A percentile compares a stretch with the other conserved stretches of the same genome.
These are phyloP conservation scores for Zelopaecilomyces penicillatus DNA, from an alignment of 2,329 filamentous ascomycete genomes.

Conservation along the genomic window DNA sequence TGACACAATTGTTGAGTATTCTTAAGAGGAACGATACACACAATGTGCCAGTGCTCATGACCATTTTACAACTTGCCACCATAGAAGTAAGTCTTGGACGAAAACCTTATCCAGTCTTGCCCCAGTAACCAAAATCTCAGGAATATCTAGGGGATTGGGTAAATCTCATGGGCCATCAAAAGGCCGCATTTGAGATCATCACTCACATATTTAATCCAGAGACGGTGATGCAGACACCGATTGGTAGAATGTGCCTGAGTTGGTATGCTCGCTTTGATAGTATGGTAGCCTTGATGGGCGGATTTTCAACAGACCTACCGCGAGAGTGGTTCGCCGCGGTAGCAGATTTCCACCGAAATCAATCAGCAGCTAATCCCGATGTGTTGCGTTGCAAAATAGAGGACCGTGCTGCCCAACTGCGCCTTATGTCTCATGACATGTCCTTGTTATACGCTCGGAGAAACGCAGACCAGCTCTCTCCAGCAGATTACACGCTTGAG, in stretches of 20 bases:
- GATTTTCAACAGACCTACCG: slow-evolving; percentile 63
- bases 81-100: slow-evolving; percentile 63
- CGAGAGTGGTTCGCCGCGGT: slow-evolving; percentile 69
- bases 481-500: slow-evolving; percentile 56
- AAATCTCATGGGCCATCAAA: slow-evolving; percentile 86
- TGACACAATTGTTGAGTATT: slow-evolving; percentile 64
- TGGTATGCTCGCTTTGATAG: slow-evolving; percentile 92
- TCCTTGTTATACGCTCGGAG: slow-evolving; percentile 66
- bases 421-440: slow-evolving; percentile 72
- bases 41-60: slow-evolving; percentile 67
- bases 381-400: slow-evolving; percentile 60
- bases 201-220: slow-evolving; percentile 70
- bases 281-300: slow-evolving; percentile 74
- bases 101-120: slow-evolving; percentile 2
- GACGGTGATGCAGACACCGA: slow-evolving; percentile 60
- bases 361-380: slow-evolving; percentile 50
- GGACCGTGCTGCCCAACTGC: slow-evolving; percentile 55
- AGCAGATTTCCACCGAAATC: slow-evolving; percentile 53
- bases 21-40: slow-evolving; percentile 64
- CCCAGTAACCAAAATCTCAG: slow-evolving; percentile 34
- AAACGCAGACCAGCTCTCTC: slow-evolving; percentile 53
- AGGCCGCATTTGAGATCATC: slow-evolving; percentile 76
- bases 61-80: slow-evolving; percentile 83
- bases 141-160: slow-evolving; percentile 95
- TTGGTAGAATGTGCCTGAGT: slow-evolving; percentile 64